Percentiles rank a stretch among this genome's conserved stretches.
Evolutionary conservation across 2,329 filamentous ascomycete species (phyloP).

Genomic region (Sclerotiophoma versabilis): DNA sequence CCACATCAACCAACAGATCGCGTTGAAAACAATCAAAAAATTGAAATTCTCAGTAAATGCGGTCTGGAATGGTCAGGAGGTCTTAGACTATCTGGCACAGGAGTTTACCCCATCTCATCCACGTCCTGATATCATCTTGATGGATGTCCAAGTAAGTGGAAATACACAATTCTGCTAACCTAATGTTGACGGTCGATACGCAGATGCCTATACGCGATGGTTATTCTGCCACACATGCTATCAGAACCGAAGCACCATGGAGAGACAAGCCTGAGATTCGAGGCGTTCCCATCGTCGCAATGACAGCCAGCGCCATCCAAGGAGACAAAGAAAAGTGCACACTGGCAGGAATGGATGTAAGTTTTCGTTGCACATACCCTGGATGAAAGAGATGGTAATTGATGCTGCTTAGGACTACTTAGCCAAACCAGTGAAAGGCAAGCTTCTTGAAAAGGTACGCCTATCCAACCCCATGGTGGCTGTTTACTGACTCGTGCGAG

Average conservation of each 20-base stretch:
- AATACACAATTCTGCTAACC: neutral
- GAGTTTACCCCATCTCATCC: constrained; percentile 59
- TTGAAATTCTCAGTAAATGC: constrained; percentile 75
- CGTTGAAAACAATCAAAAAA: constrained; percentile 75
- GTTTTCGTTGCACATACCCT: constrained; percentile 21
- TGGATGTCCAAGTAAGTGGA: constrained; percentile 76
- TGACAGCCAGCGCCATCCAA: constrained; percentile 81
- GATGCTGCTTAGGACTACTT: constrained; percentile 39
- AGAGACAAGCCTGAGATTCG: constrained; percentile 61
- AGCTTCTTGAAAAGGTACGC: constrained; percentile 65
- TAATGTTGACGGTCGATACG: constrained; percentile 30
- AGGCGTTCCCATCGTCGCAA: constrained; percentile 77
- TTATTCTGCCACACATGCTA: constrained; percentile 76
- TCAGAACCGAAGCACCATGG: constrained; percentile 73
- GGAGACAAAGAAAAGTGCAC: constrained; percentile 78
- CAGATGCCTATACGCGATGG: constrained; percentile 72
- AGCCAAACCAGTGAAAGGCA: constrained; percentile 68
- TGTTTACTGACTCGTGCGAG: constrained; percentile 27
- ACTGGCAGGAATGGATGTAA: constrained; percentile 73
- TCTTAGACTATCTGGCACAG: constrained; percentile 71
- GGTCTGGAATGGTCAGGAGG: constrained; percentile 80
- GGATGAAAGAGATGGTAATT: constrained; percentile 11
- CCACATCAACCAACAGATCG: constrained; percentile 76
- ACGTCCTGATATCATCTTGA: constrained; percentile 77
- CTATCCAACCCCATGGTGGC: constrained; percentile 15